phyloP scores from a whole-genome alignment of 1,139 yeast genomes.

The Yamadazyma spencermartinsiae region DNA sequence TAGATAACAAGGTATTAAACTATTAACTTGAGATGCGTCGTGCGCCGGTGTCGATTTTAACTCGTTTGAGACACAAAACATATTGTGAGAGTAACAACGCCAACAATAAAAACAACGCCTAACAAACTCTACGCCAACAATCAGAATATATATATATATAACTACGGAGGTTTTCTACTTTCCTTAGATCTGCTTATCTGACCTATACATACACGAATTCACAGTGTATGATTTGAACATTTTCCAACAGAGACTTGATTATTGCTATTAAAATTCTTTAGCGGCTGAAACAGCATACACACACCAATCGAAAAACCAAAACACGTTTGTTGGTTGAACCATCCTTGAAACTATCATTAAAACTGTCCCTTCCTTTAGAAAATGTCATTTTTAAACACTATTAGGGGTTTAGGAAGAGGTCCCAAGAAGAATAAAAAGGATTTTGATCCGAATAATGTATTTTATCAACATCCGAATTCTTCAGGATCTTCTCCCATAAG shows the following conservation, averaged over 20 bases:
- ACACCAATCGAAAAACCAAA: no score
- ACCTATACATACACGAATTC: no score
- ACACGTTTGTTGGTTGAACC: neutral
- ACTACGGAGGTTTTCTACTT: no score
- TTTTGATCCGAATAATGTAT: slow-evolving; percentile 34
- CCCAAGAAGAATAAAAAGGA: slow-evolving; percentile 55
- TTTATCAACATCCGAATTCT: slow-evolving; percentile 34
- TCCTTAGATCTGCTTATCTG: no score
- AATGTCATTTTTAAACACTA: slow-evolving; percentile 49
- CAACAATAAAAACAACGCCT: slow-evolving; percentile 1
- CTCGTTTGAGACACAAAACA: slow-evolving; percentile 1
- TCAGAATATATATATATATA: no score
- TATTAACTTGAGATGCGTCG: neutral
- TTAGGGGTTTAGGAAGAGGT: slow-evolving; percentile 65
- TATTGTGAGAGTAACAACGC: slow-evolving; percentile 1
- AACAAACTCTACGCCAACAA: neutral
- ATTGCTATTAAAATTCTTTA: no score
- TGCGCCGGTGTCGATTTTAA: neutral
- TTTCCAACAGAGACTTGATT: no score
- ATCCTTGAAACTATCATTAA: neutral
- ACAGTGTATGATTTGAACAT: no score
- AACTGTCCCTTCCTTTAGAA: neutral
- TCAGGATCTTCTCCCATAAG: slow-evolving; percentile 34
- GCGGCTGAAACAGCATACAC: no score
- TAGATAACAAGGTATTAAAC: no score